phyloP scores from a whole-genome alignment of 495 filamentous ascomycete genomes.

The Parmelia sp. region DNA sequence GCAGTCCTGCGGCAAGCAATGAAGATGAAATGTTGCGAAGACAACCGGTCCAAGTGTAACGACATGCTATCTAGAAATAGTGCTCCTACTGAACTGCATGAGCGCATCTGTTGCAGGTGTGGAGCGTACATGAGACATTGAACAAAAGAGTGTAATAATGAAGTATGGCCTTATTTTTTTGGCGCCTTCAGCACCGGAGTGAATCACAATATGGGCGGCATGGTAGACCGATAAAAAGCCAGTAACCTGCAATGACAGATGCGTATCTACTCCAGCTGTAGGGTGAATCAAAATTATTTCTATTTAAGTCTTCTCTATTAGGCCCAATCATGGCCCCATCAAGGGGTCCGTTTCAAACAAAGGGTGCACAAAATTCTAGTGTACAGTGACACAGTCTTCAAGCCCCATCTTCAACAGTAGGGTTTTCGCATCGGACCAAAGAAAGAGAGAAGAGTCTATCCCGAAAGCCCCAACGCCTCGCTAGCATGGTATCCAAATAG shows the following conservation, averaged over 20 bases:
- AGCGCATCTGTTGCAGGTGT: too few relatives aligned
- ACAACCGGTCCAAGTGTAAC: too few relatives aligned
- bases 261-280: too few relatives aligned
- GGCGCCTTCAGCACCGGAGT: too few relatives aligned
- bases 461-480: constrained; percentile 12
- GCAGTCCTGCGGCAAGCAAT: neutral
- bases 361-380: neutral
- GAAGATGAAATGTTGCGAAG: neutral
- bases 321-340: neutral
- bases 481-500: neutral
- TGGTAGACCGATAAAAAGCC: too few relatives aligned
- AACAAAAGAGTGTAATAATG: neutral
- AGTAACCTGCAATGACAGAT: too few relatives aligned
- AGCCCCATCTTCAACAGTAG: neutral
- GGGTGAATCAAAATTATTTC: neutral
- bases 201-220: too few relatives aligned
- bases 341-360: neutral
- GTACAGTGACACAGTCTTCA: neutral
- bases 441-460: constrained; percentile 2
- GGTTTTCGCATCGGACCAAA: neutral
- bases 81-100: too few relatives aligned
- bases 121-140: neutral
- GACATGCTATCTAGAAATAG: too few relatives aligned
- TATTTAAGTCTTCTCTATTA: neutral
- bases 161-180: too few relatives aligned